Base-by-base conservation (phyloP, 495 filamentous ascomycete genomes). In the Neurospora sp. region DNA sequence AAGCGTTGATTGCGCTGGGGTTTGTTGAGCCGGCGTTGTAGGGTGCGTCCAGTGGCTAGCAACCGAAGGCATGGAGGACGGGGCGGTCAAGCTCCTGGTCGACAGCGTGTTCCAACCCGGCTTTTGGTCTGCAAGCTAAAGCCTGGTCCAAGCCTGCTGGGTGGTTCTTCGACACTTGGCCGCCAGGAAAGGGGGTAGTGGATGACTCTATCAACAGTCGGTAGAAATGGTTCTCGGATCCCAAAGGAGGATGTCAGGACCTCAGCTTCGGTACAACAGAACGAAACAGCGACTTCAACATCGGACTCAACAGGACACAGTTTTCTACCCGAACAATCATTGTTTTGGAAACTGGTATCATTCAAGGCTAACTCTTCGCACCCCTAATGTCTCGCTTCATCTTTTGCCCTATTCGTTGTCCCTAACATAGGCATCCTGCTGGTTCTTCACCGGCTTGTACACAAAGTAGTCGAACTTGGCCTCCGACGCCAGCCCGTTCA, bases 401-500 rank as follows among this genome's bases (percentile, higher is more conserved):
- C 46, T 6, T 16, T 62, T 14, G 11, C 8, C 12, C 3, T 66
- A 66, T 18, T 66, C 54, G 3, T 18, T 66, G 14, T 66, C 54
- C 27, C 54, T 66, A 37, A 35, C 84, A 77, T 88, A 88, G 23
- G 85, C 79, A 73, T 88, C 87, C 20, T 81, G 83, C 69, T 80
- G 77, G 73, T 86, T 77, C 23, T 82, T 73, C 39, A 82, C 83
- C 7, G 86, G 87, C n/a, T 79, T 78, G 75, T 89, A 88, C 12
- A 79, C 69, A 39, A 88, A 84, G 69, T 85, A 84, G 74, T 88
- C 86, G 76, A 88, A 89, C 62, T 71, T 81, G 3, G 87, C 86
- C 71, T 77, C 74, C 72, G 79, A 70, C 38, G 76, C 86, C 39
- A 80, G 82, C 11, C 87, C 86, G 74, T 88, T 87, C 41, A 86